Evolutionary conservation across 176 grass and related monocot species (phyloP), one percentile per base, ranked within the genome.

Genomic region (Raddia guianensis): DNA sequence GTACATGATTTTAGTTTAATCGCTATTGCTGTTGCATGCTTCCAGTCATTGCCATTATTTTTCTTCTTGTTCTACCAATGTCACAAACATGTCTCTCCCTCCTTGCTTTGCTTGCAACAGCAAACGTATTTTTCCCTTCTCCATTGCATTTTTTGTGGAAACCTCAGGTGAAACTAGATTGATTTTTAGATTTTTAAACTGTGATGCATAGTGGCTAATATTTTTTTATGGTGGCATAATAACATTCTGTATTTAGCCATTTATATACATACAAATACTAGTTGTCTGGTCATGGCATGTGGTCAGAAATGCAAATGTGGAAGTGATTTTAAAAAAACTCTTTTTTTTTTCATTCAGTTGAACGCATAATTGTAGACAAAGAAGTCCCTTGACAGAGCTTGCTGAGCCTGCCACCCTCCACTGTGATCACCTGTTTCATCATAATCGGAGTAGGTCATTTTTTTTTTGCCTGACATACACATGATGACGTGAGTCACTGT

Each of bases 381-480:
- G 12, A 56, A 57, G 8, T 4, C 79, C 27, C 13, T 6, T 42
- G 13, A 77, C 48, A 83, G 78, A 63, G 68, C 53, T 63, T 75
- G 16, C 53, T 53, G 37, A 34, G 18, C 50, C 37, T 48, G 65
- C 15, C 43, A 55, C 63, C 9, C 19, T 66, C 46, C 69, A 68
- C 8, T 40, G 46, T 35, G 80, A 47, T 34, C 45, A 80, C 74
- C 57, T 63, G 3, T 80, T 84, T 85, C 40, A 49, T 12, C 49
- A 42, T 37, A 85, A 58, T 64, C 69, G 27, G 87, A 76, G 13
- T 81, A 80, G 48, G 52, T 75, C 62, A 84, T 68, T 68, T 45
- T 21, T 45, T 21, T 51, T 13, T 37, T 43, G 44, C 63, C 32
- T 80, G 54, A 70, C 53, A 77, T 87, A 71, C 27, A 51, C 5